phyloP scores from a whole-genome alignment of 140 eudicot species.

The Flaveria floridana region DNA sequence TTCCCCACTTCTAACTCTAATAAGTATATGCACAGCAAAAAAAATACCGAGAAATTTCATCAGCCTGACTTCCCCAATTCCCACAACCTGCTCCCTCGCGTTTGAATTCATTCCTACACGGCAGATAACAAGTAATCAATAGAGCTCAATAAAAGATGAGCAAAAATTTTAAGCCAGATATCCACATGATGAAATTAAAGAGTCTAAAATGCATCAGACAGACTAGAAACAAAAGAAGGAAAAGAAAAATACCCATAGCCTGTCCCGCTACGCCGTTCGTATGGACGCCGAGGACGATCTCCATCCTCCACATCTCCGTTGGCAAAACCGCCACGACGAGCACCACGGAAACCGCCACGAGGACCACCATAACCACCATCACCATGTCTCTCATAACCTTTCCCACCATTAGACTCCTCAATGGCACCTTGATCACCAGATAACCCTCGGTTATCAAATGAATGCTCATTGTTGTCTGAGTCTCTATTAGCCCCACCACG shows the following conservation, averaged over 20 bases:
- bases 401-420: slow-evolving; percentile 59
- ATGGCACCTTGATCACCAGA: slow-evolving; percentile 51
- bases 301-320: slow-evolving; percentile 73
- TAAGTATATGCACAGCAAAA: neutral
- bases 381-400: slow-evolving; percentile 57
- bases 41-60: slow-evolving; percentile 57
- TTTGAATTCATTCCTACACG: slow-evolving; percentile 57
- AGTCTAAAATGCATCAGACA: neutral
- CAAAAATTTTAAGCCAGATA: neutral
- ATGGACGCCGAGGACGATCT: slow-evolving; percentile 66
- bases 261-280: slow-evolving; percentile 85
- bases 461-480: slow-evolving; percentile 42
- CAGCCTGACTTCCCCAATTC: slow-evolving; percentile 85
- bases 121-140: neutral
- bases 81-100: slow-evolving; percentile 93
- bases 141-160: neutral
- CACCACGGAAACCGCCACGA: slow-evolving; percentile 36
- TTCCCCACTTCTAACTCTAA: neutral
- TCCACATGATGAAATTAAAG: neutral
- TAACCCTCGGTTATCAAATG: slow-evolving; percentile 50
- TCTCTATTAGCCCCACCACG: slow-evolving; percentile 62
- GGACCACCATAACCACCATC: slow-evolving; percentile 37
- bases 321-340: slow-evolving; percentile 38
- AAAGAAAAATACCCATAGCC: slow-evolving; percentile 62
- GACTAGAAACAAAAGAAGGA: neutral